These are phyloP conservation scores for Zanthoxylum bungeanum DNA, from an alignment of 345 rosid genomes.

Conservation along the genomic window DNA sequence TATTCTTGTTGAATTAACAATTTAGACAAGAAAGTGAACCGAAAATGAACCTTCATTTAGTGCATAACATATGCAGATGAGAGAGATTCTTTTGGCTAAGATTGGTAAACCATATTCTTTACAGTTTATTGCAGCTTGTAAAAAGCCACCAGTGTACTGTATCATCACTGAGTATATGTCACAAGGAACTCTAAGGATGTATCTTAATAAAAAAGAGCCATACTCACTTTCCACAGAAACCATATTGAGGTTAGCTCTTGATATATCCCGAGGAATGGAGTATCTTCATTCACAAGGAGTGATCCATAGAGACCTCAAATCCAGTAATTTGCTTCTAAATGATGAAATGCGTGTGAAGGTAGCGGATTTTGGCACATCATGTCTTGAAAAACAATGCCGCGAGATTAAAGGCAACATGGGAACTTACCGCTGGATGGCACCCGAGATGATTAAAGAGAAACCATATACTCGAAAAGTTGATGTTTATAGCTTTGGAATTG, in stretches of 20 bases:
- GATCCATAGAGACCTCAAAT: constrained; percentile 94
- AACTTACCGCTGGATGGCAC: constrained; percentile 99
- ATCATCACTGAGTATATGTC: constrained; percentile 99
- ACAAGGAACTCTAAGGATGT: constrained; percentile 96
- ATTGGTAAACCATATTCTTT: constrained; percentile 17
- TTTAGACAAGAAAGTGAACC: background rate
- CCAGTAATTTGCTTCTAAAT: constrained; percentile 84
- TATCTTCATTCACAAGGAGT: constrained; percentile 99
- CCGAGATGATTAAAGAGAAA: constrained; percentile 97
- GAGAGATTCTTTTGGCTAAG: background rate
- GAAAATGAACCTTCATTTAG: background rate
- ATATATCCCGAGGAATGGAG: constrained; percentile 99
- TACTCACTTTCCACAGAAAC: constrained; percentile 93
- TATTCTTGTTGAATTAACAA: background rate
- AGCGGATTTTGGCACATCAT: constrained; percentile 95
- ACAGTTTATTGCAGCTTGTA: constrained; percentile 98
- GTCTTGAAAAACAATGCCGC: constrained; percentile 88
- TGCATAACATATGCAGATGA: background rate
- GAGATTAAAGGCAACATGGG: constrained; percentile 95
- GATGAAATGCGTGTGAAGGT: constrained; percentile 98
- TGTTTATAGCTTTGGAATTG: constrained; percentile 96
- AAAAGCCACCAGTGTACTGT: constrained; percentile 95
- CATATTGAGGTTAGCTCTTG: constrained; percentile 79
- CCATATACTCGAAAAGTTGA: constrained; percentile 90
- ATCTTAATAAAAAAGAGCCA: constrained; percentile 97